These are phyloP conservation scores for Alternaria novae-zelandiae DNA, from an alignment of 2,329 filamentous ascomycete genomes.

Conservation along the genomic window DNA sequence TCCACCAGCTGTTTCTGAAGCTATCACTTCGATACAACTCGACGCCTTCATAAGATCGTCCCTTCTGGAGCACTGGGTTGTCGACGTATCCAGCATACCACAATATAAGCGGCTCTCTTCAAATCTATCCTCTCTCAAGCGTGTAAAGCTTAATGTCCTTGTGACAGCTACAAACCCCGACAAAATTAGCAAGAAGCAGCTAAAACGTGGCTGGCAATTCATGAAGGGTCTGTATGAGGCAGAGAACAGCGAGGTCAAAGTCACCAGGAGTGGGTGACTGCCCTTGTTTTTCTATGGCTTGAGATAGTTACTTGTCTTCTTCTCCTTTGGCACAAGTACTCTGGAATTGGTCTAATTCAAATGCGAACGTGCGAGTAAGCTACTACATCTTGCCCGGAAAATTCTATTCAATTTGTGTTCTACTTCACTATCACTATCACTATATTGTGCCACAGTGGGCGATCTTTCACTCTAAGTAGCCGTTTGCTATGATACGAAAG, in stretches of 20 bases:
- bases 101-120: neutral
- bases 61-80: neutral
- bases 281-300: neutral
- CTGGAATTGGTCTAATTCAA: accelerated
- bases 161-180: accelerated
- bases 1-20: neutral
- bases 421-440: neutral
- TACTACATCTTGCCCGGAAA: neutral
- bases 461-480: neutral
- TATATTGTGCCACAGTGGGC: neutral
- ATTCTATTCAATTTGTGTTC: neutral
- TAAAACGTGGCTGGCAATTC: accelerated
- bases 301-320: neutral
- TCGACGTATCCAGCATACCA: neutral
- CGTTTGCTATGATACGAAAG: neutral
- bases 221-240: neutral
- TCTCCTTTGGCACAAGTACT: neutral
- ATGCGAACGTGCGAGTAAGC: neutral
- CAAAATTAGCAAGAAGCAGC: accelerated
- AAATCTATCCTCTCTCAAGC: neutral
- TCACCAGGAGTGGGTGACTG: neutral
- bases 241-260: neutral
- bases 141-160: accelerated
- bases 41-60: accelerated
- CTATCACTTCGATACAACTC: neutral